These are phyloP conservation scores for Botrytis porri DNA, from an alignment of 2,329 filamentous ascomycete species.

Conservation along the genomic window DNA sequence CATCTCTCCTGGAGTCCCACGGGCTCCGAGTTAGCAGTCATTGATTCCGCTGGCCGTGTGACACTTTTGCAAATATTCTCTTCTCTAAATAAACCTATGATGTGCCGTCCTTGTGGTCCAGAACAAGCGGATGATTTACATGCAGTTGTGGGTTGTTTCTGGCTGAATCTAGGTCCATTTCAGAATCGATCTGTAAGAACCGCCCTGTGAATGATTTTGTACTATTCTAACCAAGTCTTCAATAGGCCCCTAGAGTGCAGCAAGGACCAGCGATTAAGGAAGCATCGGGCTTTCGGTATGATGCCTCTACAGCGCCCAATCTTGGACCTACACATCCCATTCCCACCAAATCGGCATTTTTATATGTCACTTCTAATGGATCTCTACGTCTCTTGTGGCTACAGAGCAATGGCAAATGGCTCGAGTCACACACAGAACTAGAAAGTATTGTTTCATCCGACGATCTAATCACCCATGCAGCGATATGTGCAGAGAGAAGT, in stretches of 20 bases:
- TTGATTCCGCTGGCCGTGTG: constrained; percentile 76
- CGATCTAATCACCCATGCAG: constrained; percentile 76
- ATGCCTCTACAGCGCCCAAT: constrained; percentile 61
- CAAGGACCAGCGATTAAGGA: constrained; percentile 64
- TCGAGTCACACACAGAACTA: constrained; percentile 70
- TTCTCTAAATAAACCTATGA: constrained; percentile 68
- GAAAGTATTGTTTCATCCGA: constrained; percentile 70
- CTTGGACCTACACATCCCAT: constrained; percentile 72
- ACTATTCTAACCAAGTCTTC: not conserved
- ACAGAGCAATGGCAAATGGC: constrained; percentile 68
- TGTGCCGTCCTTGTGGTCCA: constrained; percentile 59
- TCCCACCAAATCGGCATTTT: constrained; percentile 66
- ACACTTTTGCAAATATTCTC: constrained; percentile 69
- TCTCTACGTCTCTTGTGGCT: constrained; percentile 74
- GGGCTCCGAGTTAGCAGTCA: constrained; percentile 75
- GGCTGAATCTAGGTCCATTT: constrained; percentile 54
- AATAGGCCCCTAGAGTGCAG: constrained; percentile 42
- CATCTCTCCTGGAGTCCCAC: constrained; percentile 78
- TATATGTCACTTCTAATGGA: constrained; percentile 74
- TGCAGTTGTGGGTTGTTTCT: constrained; percentile 79
- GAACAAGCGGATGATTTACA: constrained; percentile 73
- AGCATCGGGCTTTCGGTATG: constrained; percentile 63
- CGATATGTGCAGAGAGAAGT: constrained; percentile 74
- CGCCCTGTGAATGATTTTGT: not conserved
- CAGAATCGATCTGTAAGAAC: constrained; percentile 33